Evolutionary conservation across 345 rosid species (phyloP).

Genomic region (Eucalyptus sp.): DNA sequence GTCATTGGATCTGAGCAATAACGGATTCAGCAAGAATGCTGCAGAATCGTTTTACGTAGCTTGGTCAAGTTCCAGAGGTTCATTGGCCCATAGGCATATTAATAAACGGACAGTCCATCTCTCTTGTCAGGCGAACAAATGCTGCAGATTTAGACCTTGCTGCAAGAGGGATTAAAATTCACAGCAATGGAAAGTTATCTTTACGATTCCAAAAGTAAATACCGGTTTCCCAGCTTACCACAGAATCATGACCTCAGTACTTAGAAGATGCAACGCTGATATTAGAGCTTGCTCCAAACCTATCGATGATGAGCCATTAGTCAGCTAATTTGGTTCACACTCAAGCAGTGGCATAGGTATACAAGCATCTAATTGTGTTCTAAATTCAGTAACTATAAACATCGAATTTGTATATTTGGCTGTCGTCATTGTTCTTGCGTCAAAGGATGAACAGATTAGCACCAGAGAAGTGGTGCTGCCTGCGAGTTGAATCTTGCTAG

Average conservation of each 20-base stretch:
- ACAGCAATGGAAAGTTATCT: background rate
- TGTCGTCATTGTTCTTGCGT: background rate
- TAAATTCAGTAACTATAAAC: background rate
- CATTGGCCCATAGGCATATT: conserved; percentile 38
- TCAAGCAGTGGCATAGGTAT: background rate
- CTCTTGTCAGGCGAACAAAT: conserved; percentile 30
- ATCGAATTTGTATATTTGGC: background rate
- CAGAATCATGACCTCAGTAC: background rate
- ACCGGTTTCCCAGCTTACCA: background rate
- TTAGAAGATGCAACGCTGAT: background rate
- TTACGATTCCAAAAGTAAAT: background rate
- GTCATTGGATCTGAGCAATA: conserved; percentile 58
- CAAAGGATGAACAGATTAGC: background rate
- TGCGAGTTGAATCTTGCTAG: background rate
- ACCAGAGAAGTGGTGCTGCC: background rate
- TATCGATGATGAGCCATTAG: background rate
- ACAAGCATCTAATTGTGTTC: background rate
- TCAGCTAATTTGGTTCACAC: background rate
- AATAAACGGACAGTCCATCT: conserved; percentile 50
- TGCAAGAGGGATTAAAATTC: conserved; percentile 50
- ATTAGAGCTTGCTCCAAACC: background rate
- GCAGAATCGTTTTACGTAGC: conserved; percentile 41
- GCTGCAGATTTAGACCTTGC: conserved; percentile 58
- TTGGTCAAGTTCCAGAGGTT: conserved; percentile 47
- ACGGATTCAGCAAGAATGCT: conserved; percentile 39